Conservation (phyloP, 2,329 filamentous ascomycete genomes). For the Diaporthe sp. region DNA sequence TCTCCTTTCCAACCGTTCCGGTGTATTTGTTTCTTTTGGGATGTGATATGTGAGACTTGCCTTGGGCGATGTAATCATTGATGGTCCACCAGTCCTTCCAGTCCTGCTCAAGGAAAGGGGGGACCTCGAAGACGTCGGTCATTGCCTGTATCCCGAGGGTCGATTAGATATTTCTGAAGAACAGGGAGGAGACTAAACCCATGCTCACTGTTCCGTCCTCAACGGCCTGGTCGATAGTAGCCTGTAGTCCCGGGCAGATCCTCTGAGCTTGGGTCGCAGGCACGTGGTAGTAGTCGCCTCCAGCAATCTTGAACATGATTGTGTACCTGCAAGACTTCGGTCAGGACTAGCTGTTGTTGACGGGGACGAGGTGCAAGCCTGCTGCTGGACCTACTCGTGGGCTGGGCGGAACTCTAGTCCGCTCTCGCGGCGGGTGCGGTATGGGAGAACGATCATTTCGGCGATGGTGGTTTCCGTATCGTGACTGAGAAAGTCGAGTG, state of each 20-base stretch:
- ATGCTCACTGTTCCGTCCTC: neutral
- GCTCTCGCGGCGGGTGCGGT: neutral
- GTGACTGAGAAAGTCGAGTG: neutral
- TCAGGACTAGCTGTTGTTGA: neutral
- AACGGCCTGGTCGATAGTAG: neutral
- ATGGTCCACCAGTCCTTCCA: conserved; percentile 7
- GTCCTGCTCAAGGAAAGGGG: neutral
- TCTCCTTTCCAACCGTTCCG: neutral
- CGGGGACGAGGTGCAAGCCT: neutral
- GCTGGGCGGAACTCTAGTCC: neutral
- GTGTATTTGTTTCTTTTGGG: neutral
- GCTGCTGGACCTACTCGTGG: neutral
- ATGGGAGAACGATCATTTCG: neutral
- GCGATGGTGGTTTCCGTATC: neutral
- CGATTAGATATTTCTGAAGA: neutral
- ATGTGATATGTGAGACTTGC: neutral
- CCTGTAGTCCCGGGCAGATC: neutral
- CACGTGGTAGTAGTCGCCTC: neutral
- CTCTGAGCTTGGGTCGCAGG: neutral
- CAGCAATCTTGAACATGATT: neutral
- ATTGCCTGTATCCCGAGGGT: neutral
- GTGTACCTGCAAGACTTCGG: neutral
- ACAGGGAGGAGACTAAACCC: rapidly evolving
- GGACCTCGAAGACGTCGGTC: neutral
- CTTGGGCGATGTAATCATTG: neutral